Percentiles rank a stretch among this genome's conserved stretches.
Evolutionary conservation across 202 grass and related monocot species (phyloP).

Genomic region (Schoenoplectus tabernaemontani): DNA sequence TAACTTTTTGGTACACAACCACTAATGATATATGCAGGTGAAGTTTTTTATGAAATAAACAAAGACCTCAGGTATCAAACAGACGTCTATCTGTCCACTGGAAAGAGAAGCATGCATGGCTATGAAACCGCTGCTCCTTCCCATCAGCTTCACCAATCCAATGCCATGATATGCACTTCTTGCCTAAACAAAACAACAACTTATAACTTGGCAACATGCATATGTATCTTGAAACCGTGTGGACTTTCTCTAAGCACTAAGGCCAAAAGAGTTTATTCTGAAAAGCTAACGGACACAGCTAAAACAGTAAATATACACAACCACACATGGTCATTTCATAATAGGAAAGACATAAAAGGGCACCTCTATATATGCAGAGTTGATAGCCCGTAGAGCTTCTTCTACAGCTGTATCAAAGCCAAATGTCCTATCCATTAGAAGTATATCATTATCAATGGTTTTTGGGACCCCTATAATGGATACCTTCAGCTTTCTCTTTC

Average conservation of each 20-base stretch:
- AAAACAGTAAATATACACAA: not conserved
- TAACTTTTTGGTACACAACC: not conserved
- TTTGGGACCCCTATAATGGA: conserved; percentile 83
- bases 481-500: conserved; percentile 89
- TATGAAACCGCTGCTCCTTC: conserved; percentile 90
- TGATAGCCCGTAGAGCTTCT: conserved; percentile 89
- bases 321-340: not conserved
- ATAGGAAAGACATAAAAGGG: not conserved
- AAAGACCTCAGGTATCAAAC: conserved; percentile 84
- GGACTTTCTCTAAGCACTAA: not conserved
- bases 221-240: not conserved
- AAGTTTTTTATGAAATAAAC: conserved; percentile 10
- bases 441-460: conserved; percentile 98
- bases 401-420: conserved; percentile 98
- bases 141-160: conserved; percentile 95
- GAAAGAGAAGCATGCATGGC: conserved; percentile 98
- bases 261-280: not conserved
- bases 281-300: not conserved
- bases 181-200: conserved; percentile 42
- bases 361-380: conserved; percentile 98
- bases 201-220: conserved; percentile 12
- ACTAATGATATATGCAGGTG: not conserved
- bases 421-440: conserved; percentile 95
- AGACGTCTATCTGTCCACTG: conserved; percentile 87
- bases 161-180: conserved; percentile 92